Percentiles rank a stretch among this genome's conserved stretches.
Conservation (phyloP, 2,329 filamentous ascomycete species). For the Microascus cirrosus region DNA sequence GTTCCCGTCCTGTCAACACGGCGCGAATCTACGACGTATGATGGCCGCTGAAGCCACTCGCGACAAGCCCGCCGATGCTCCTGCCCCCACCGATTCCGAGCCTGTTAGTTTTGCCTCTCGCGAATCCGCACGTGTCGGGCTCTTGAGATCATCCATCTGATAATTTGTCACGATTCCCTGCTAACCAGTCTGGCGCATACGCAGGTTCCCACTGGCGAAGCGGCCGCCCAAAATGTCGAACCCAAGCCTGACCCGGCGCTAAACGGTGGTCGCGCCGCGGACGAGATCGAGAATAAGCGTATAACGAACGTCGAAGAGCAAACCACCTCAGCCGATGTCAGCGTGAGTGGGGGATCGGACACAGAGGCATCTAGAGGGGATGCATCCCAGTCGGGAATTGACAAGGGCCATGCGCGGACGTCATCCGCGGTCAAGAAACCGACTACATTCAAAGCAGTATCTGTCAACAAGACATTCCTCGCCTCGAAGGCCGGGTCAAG, state of each 20-base stretch:
- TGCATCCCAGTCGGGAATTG: slow-evolving; percentile 41
- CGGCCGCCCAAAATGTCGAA: slow-evolving; percentile 34
- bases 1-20: slow-evolving; percentile 1
- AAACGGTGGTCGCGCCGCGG: slow-evolving; percentile 34
- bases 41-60: slow-evolving; percentile 52
- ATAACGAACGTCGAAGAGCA: slow-evolving; percentile 44
- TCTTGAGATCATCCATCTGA: background rate
- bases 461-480: slow-evolving; percentile 75
- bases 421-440: slow-evolving; percentile 60
- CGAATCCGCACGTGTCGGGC: background rate
- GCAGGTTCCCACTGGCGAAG: background rate
- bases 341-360: slow-evolving; percentile 65
- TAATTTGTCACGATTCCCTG: background rate
- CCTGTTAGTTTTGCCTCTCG: slow-evolving; percentile 24
- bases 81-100: slow-evolving; percentile 32
- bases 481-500: slow-evolving; percentile 51
- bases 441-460: slow-evolving; percentile 72
- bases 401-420: slow-evolving; percentile 46
- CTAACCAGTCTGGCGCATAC: background rate
- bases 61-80: slow-evolving; percentile 41
- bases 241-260: slow-evolving; percentile 23
- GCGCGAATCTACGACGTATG: slow-evolving; percentile 33
- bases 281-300: slow-evolving; percentile 47
- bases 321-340: slow-evolving; percentile 52
- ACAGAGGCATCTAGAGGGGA: slow-evolving; percentile 58